Percentiles rank a stretch among this genome's conserved stretches.
Conservation (phyloP, 176 grass and related monocot species). For the Saccharum spontaneum region DNA sequence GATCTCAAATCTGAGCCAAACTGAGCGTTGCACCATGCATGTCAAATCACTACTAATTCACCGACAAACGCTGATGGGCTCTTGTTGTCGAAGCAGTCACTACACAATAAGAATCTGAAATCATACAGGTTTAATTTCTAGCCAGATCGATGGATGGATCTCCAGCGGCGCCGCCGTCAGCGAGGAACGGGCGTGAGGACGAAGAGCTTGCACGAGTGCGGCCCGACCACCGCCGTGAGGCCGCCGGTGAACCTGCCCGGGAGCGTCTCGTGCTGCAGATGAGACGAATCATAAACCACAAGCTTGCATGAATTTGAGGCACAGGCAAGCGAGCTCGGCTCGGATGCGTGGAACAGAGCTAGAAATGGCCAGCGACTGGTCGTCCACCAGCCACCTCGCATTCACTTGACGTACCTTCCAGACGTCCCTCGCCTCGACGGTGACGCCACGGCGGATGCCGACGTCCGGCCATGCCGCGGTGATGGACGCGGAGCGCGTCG, state of each 20-base stretch:
- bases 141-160: background rate
- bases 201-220: slow-evolving; percentile 72
- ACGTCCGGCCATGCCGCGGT: slow-evolving; percentile 50
- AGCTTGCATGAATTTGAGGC: background rate
- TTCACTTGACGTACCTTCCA: slow-evolving; percentile 44
- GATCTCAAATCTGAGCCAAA: background rate
- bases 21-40: background rate
- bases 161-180: background rate
- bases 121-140: background rate
- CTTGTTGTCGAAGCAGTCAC: background rate
- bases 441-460: slow-evolving; percentile 39
- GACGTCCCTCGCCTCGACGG: slow-evolving; percentile 56
- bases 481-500: background rate
- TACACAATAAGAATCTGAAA: background rate
- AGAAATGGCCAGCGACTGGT: no score
- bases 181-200: slow-evolving; percentile 46
- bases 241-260: slow-evolving; percentile 37
- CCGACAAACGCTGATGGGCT: background rate
- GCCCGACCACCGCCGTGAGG: slow-evolving; percentile 39
- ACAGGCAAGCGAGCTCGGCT: background rate
- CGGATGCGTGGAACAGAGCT: no score
- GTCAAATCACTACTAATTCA: background rate
- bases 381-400: no score
- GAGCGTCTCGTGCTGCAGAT: slow-evolving; percentile 50
- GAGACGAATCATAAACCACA: background rate